Conservation (phyloP, 2,329 filamentous ascomycete genomes). For the Diaporthe sp. region DNA sequence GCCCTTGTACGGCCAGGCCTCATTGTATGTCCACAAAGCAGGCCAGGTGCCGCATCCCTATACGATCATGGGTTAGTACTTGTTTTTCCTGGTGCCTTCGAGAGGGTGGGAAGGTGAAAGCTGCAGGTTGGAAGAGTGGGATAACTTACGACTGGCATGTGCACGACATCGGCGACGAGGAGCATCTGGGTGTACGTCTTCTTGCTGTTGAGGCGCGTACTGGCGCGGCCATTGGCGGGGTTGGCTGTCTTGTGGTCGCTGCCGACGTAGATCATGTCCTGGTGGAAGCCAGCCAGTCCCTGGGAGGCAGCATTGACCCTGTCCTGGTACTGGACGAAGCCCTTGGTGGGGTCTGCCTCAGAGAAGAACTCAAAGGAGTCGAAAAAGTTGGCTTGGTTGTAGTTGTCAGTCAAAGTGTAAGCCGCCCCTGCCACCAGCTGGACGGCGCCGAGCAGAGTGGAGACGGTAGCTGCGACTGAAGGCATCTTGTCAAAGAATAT, state of each 20-base stretch:
- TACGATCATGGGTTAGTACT: background rate
- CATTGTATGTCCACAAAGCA: constrained; percentile 78
- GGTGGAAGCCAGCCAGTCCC: constrained; percentile 70
- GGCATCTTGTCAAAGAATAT: constrained; percentile 36
- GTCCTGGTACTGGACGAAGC: constrained; percentile 79
- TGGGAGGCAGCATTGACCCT: constrained; percentile 68
- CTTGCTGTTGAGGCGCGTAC: constrained; percentile 78
- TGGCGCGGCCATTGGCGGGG: constrained; percentile 73
- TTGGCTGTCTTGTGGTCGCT: constrained; percentile 74
- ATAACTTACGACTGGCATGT: constrained; percentile 73
- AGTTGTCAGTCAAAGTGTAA: constrained; percentile 64
- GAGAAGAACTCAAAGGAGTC: constrained; percentile 69
- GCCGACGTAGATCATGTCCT: constrained; percentile 75
- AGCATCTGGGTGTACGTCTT: constrained; percentile 78
- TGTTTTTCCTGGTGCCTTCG: background rate
- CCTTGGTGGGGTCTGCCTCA: constrained; percentile 77
- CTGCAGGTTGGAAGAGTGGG: background rate
- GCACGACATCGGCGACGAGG: constrained; percentile 79
- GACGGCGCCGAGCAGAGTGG: constrained; percentile 41
- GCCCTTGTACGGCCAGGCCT: constrained; percentile 77
- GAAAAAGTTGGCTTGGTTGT: constrained; percentile 70
- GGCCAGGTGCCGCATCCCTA: constrained; percentile 81
- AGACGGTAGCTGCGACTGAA: constrained; percentile 44
- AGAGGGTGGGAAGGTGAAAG: background rate
- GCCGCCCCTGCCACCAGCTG: constrained; percentile 49